Percentiles rank a stretch among this genome's conserved stretches.
Evolutionary conservation across 2,329 filamentous ascomycete species (phyloP).

Genomic region (Aspergillus brasiliensis): DNA sequence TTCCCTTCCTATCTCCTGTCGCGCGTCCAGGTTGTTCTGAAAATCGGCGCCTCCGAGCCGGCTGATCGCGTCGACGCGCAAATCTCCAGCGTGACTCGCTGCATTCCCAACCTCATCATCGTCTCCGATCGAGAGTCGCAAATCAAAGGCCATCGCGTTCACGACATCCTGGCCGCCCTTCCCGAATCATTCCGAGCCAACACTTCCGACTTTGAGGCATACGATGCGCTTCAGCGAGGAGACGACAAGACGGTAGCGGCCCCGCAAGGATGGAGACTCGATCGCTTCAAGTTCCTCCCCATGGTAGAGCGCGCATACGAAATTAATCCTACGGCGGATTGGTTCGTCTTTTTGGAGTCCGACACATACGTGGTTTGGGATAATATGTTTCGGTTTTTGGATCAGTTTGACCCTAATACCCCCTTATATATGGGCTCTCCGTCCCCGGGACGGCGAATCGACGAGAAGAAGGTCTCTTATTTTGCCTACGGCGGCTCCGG

Average conservation of each 20-base stretch:
- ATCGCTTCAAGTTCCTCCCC: slow-evolving; percentile 61
- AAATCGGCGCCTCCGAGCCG: slow-evolving; percentile 52
- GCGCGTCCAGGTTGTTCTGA: slow-evolving; percentile 51
- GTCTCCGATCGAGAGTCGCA: slow-evolving; percentile 55
- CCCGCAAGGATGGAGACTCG: slow-evolving; percentile 54
- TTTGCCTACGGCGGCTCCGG: slow-evolving; percentile 56
- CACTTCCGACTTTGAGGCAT: slow-evolving; percentile 42
- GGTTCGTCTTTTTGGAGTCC: slow-evolving; percentile 61
- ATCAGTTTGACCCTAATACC: slow-evolving; percentile 49
- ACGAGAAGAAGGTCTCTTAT: slow-evolving; percentile 31
- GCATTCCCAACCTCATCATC: slow-evolving; percentile 51
- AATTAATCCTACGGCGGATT: slow-evolving; percentile 51
- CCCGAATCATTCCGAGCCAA: slow-evolving; percentile 44
- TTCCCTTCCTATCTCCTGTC: slow-evolving; percentile 43
- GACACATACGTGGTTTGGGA: slow-evolving; percentile 55
- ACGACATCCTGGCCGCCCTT: slow-evolving; percentile 52
- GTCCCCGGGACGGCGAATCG: slow-evolving; percentile 39
- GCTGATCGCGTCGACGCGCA: slow-evolving; percentile 49
- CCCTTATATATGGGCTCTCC: slow-evolving; percentile 55
- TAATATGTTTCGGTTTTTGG: slow-evolving; percentile 52
- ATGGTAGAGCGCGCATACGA: slow-evolving; percentile 56
- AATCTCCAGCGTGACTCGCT: slow-evolving; percentile 56
- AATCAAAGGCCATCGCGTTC: slow-evolving; percentile 46
- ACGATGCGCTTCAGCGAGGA: slow-evolving; percentile 45
- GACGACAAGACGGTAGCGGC: slow-evolving; percentile 31